Conservation (phyloP, 2,329 filamentous ascomycete genomes). For the Leptographium flavum region DNA sequence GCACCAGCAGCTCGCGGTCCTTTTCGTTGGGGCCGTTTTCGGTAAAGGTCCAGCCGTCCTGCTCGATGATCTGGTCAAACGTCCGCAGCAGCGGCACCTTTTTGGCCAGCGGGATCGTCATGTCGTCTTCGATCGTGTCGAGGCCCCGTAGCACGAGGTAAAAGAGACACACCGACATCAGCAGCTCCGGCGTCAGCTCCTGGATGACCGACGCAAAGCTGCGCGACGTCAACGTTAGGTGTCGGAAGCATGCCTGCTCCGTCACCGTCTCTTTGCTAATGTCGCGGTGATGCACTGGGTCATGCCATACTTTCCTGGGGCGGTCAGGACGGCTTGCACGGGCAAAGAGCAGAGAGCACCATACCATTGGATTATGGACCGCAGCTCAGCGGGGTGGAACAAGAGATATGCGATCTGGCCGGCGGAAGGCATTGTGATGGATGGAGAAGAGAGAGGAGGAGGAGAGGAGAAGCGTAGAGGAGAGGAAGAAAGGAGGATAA, state of each 20-base stretch:
- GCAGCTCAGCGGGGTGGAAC: conserved; percentile 63
- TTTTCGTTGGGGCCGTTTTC: conserved; percentile 86
- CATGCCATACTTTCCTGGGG: conserved; percentile 90
- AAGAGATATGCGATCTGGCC: conserved; percentile 52
- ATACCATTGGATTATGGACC: conserved; percentile 81
- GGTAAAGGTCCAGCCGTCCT: conserved; percentile 81
- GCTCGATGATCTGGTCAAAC: conserved; percentile 65
- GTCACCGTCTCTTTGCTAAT: conserved; percentile 58
- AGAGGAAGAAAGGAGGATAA: not conserved
- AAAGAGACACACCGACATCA: conserved; percentile 77
- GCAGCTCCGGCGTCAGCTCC: conserved; percentile 86
- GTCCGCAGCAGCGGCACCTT: conserved; percentile 79
- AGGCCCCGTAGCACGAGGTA: conserved; percentile 85
- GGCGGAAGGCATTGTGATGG: conserved; percentile 35
- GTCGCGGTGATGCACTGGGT: conserved; percentile 77
- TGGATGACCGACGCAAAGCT: conserved; percentile 90
- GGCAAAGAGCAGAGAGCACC: not conserved
- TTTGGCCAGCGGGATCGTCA: conserved; percentile 66
- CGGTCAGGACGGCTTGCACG: too few species aligned
- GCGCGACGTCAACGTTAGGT: conserved; percentile 75
- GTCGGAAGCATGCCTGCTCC: conserved; percentile 71
- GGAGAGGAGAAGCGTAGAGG: not conserved
- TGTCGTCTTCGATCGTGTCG: conserved; percentile 98
- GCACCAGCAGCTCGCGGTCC: conserved; percentile 78
- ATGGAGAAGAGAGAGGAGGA: not conserved